Evolutionary conservation across 768 basidiomycete genomes (phyloP), one percentile per base, ranked within the genome.

Genomic region (Albatrellus ellisii): DNA sequence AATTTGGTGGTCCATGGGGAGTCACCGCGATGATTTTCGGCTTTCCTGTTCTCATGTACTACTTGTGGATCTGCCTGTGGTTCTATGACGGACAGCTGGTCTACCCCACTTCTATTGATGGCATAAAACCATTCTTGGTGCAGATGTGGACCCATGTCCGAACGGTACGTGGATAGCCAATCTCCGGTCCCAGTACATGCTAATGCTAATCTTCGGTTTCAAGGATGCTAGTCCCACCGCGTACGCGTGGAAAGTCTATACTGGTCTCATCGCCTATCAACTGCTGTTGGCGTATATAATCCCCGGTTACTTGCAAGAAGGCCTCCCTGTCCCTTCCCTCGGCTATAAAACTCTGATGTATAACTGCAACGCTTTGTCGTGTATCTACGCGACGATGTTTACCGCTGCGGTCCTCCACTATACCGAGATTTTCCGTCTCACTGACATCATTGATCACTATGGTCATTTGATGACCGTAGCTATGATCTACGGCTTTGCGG

Each of bases 1-100:
- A 99, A 60, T 99, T 99, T 55, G 94, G 95, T 49, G 94, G 94
- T 2, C 91, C 94, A 31, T 70, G 71, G 62, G 95, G 94, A 34
- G 90, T 92, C 21, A 60, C 77, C 9, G 84, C 82, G 10, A 98
- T 99, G 64, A 98, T 99, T 84, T 68, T 79, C 15, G 80, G 84
- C 36, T 99, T 99, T 57, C 95, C 95, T 0, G 60, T 82, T 20
- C 70, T 98, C 47, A 98, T 99, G 91, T 99, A 95, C 61, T 99
- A 98, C 65, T 74, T 98, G 48, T 97, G 90, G 89, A 88, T 88
- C 45, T 99, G 95, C 56, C 72, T 97, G 26, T 88, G 83, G 77
- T 94, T 92, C 61, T 91, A 97, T 56, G 83, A 95, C 50, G 95
- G 95, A 31, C 71, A 72, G 49, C 65, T 91, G 26, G 74, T 82